Evolutionary conservation across 2,329 filamentous ascomycete species (phyloP).

Genomic region (Aureobasidium lini): DNA sequence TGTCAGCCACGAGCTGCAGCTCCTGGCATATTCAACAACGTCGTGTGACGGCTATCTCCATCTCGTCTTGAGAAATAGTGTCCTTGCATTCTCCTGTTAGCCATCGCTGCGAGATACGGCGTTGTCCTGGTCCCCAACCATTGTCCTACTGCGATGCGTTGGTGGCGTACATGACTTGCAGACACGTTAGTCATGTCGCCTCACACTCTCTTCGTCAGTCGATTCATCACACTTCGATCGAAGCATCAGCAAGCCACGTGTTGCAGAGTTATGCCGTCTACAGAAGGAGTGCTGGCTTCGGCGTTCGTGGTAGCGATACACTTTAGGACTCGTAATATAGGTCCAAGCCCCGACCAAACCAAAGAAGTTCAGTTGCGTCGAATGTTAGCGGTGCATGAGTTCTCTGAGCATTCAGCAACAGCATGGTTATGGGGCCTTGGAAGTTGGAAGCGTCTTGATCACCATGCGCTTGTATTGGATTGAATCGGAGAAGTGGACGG

Average conservation of each 20-base stretch:
- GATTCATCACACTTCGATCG: background rate
- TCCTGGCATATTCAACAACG: background rate
- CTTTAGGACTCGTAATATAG: no score
- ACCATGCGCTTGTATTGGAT: background rate
- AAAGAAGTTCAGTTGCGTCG: no score
- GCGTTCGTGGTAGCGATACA: no score
- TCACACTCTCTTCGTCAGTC: background rate
- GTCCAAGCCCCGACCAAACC: no score
- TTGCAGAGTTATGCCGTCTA: no score
- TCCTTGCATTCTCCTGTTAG: background rate
- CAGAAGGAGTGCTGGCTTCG: background rate
- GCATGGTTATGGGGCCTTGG: no score
- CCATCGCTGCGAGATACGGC: background rate
- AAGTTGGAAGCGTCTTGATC: no score
- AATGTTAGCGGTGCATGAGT: no score
- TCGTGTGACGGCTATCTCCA: background rate
- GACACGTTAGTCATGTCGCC: background rate
- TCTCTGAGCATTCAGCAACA: background rate
- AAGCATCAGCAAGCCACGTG: background rate
- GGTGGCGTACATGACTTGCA: background rate
- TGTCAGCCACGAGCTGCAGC: slow-evolving; percentile 6
- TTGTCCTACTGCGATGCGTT: background rate
- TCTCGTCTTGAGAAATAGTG: background rate
- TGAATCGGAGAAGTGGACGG: background rate
- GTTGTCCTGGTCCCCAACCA: background rate